Percentiles rank a stretch among this genome's conserved stretches.
Evolutionary conservation across 2,329 filamentous ascomycete species (phyloP).

Genomic region (Akanthomyces muscarius): DNA sequence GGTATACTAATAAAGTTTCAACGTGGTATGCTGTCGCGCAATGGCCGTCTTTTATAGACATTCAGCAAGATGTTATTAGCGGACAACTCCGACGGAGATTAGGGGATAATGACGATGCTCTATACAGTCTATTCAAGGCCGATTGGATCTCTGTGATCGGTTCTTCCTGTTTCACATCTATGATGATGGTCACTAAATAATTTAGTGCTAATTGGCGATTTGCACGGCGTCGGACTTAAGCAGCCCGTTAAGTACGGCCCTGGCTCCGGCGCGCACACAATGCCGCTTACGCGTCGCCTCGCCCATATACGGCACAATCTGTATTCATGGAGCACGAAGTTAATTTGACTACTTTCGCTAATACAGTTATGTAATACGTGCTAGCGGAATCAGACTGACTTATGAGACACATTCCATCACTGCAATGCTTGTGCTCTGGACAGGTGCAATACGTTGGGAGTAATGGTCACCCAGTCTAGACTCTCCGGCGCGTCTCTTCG

Average conservation of each 20-base stretch:
- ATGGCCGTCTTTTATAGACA: neutral
- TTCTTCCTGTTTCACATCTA: neutral
- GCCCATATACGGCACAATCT: neutral
- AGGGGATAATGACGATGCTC: neutral
- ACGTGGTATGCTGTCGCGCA: too few relatives aligned
- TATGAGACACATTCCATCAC: neutral
- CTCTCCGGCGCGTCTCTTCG: neutral
- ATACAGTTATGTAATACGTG: neutral
- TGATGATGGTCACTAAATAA: neutral
- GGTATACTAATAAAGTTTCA: neutral
- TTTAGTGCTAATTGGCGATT: neutral
- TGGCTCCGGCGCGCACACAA: neutral
- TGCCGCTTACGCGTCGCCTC: neutral
- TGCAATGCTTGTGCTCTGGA: neutral
- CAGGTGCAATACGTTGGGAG: neutral
- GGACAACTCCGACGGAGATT: neutral
- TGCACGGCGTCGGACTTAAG: neutral
- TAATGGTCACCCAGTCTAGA: neutral
- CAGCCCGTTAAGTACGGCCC: neutral
- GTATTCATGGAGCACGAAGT: neutral
- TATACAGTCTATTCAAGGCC: neutral
- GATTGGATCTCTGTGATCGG: neutral
- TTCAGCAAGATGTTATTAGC: too few relatives aligned
- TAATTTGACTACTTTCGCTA: neutral
- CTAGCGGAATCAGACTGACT: too few relatives aligned